phyloP scores from a whole-genome alignment of 176 grass and related monocot species.

The Zea luxurians region DNA sequence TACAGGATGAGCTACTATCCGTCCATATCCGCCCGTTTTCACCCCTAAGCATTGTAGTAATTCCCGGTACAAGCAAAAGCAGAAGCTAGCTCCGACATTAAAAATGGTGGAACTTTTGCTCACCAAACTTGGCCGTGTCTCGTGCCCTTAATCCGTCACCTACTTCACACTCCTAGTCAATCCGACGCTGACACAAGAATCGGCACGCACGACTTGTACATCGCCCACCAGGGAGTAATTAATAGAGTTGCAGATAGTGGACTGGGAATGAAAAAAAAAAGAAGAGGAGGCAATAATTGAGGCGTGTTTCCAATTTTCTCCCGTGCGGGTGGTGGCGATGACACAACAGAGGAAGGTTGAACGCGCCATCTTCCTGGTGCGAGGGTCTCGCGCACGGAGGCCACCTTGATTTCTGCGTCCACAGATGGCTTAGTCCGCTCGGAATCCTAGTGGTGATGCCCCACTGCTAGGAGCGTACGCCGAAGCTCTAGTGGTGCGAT shows the following conservation, averaged over 20 bases:
- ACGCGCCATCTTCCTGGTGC: not conserved
- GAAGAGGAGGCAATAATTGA: not conserved
- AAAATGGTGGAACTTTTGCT: conserved; percentile 5
- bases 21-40: no score
- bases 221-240: not conserved
- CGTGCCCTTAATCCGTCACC: not conserved
- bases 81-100: conserved; percentile 27
- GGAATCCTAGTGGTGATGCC: not conserved
- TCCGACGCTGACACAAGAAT: not conserved
- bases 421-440: not conserved
- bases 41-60: not conserved
- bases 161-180: not conserved
- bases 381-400: conserved; percentile 11
- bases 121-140: not conserved
- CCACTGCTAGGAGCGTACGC: conserved; percentile 7
- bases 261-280: not conserved
- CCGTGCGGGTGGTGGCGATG: not conserved
- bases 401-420: not conserved
- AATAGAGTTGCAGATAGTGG: not conserved
- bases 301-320: not conserved
- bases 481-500: not conserved
- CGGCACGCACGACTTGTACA: not conserved
- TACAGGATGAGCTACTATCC: no score
- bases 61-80: conserved; percentile 24
- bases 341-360: not conserved